These are phyloP conservation scores for Beauveria medogensis DNA, from an alignment of 2,329 filamentous ascomycete genomes.

Conservation along the genomic window DNA sequence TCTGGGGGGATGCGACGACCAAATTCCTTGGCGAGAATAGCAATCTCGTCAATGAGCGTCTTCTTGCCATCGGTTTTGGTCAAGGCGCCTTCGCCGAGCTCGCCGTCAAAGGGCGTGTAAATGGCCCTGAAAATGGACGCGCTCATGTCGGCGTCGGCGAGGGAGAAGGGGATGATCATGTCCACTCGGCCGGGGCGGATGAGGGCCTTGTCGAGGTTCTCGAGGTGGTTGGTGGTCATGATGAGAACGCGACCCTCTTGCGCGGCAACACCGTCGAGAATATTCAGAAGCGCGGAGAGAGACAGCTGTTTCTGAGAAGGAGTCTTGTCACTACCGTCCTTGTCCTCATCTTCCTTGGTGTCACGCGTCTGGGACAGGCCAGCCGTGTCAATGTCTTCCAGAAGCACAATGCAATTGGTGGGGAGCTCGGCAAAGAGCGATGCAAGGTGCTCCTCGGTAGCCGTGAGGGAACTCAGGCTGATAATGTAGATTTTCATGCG, in stretches of 20 bases:
- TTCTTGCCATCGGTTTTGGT: constrained; percentile 11
- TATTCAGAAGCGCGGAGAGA: constrained; percentile 70
- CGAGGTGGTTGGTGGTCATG: constrained; percentile 58
- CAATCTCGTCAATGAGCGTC: constrained; percentile 28
- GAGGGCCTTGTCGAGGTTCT: constrained; percentile 53
- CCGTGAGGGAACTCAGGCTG: constrained; percentile 52
- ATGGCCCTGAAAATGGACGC: constrained; percentile 50
- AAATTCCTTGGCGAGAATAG: constrained; percentile 40
- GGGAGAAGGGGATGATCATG: constrained; percentile 48
- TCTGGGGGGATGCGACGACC: constrained; percentile 41
- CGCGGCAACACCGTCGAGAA: constrained; percentile 65
- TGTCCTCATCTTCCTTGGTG: constrained; percentile 17
- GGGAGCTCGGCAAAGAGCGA: constrained; percentile 60
- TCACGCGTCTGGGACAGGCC: constrained; percentile 57
- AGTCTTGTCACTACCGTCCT: constrained; percentile 14
- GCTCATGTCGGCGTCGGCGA: constrained; percentile 45
- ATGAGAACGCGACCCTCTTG: constrained; percentile 56
- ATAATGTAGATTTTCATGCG: constrained; percentile 66
- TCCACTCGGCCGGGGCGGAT: constrained; percentile 56
- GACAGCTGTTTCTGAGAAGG: constrained; percentile 40
- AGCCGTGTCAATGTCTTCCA: constrained; percentile 70
- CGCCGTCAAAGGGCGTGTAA: constrained; percentile 42
- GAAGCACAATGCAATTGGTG: constrained; percentile 60
- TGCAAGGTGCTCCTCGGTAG: constrained; percentile 58
- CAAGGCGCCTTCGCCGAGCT: constrained; percentile 17